Percentiles rank a stretch among this genome's conserved stretches.
Conservation (phyloP, 306 rosid species). For the Vigna reflexopilosa region DNA sequence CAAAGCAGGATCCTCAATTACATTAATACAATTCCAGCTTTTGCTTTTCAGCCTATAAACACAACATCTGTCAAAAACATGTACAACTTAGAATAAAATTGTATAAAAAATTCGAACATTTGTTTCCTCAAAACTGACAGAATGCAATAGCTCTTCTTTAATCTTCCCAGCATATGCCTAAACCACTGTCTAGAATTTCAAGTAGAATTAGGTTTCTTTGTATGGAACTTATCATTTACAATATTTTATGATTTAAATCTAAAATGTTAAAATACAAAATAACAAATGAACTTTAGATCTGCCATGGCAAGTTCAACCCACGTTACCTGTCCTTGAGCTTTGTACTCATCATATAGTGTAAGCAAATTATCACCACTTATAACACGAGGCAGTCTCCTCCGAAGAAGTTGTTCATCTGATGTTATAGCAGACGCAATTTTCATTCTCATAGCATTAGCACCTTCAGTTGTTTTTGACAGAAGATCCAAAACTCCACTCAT, state of each 20-base stretch:
- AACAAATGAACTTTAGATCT: conserved; percentile 32
- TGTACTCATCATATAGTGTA: conserved; percentile 78
- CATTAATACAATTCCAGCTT: conserved; percentile 15
- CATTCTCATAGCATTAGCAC: conserved; percentile 99
- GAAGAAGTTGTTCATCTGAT: conserved; percentile 97
- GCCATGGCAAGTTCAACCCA: conserved; percentile 37
- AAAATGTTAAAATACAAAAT: conserved; percentile 33
- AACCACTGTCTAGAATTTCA: conserved; percentile 28
- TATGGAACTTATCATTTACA: conserved; percentile 1
- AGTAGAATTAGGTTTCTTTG: conserved; percentile 18
- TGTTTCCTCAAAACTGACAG: conserved; percentile 20
- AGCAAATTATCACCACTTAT: conserved; percentile 94
- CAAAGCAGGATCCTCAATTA: conserved; percentile 23
- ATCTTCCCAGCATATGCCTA: conserved; percentile 21
- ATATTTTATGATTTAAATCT: conserved; percentile 16
- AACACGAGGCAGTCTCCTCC: conserved; percentile 91
- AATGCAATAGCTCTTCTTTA: conserved; percentile 1
- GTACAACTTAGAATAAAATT: conserved; percentile 6
- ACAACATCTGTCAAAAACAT: conserved; percentile 5
- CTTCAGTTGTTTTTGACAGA: conserved; percentile 95
- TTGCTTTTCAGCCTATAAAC: conserved; percentile 22
- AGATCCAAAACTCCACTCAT: conserved; percentile 98
- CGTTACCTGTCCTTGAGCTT: conserved; percentile 96
- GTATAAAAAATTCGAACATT: conserved; percentile 1
- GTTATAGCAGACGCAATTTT: conserved; percentile 95